These are phyloP conservation scores for Russula virescens DNA, from an alignment of 768 basidiomycete species.

Conservation along the genomic window DNA sequence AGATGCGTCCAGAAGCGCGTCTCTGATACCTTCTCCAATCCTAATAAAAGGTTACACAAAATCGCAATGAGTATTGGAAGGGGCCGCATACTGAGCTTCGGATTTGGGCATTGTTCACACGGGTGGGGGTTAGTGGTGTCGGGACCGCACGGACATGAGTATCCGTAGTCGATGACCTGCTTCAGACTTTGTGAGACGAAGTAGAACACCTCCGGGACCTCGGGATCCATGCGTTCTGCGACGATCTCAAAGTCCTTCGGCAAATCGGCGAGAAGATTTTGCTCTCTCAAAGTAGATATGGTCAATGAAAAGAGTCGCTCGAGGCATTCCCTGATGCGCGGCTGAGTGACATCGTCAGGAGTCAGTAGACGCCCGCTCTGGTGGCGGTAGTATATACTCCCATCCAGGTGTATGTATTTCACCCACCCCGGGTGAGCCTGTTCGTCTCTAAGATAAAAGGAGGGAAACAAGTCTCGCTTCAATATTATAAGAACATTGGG, in stretches of 20 bases:
- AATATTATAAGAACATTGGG: neutral
- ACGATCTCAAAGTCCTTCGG: constrained; percentile 10
- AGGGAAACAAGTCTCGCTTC: no score
- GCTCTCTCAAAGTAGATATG: neutral
- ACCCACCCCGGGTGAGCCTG: neutral
- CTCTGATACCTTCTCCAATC: neutral
- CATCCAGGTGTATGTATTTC: constrained; percentile 4
- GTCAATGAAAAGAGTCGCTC: neutral
- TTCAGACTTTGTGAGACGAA: constrained; percentile 1
- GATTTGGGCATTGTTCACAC: neutral
- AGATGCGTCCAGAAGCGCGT: constrained; percentile 10
- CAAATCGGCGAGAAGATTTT: constrained; percentile 1
- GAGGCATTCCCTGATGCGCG: constrained; percentile 5
- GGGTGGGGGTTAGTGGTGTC: neutral
- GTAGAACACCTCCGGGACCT: constrained; percentile 8
- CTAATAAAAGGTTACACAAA: neutral
- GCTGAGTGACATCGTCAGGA: constrained; percentile 10
- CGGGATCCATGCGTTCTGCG: constrained; percentile 12
- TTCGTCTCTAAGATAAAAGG: neutral
- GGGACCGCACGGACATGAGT: neutral
- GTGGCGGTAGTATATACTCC: constrained; percentile 3
- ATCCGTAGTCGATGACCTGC: constrained; percentile 10
- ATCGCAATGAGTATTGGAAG: neutral
- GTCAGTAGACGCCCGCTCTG: neutral
- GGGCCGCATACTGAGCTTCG: neutral